Conservation (phyloP, 2,329 filamentous ascomycete species). For the Coniochaeta sp. region DNA sequence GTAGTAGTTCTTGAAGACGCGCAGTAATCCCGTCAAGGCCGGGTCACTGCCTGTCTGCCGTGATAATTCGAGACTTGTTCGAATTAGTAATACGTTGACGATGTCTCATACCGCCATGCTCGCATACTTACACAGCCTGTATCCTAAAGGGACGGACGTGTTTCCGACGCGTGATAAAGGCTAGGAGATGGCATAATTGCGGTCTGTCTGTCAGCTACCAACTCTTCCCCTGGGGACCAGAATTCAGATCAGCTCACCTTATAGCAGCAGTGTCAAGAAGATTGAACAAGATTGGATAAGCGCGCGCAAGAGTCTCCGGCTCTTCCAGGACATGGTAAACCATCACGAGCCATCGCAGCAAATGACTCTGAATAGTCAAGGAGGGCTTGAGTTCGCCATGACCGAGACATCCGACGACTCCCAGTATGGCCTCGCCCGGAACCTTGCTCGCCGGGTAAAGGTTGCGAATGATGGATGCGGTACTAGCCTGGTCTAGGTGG, state of each 20-base stretch:
- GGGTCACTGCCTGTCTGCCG: conserved; percentile 65
- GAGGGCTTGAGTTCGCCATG: conserved; percentile 71
- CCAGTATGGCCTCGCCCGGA: conserved; percentile 52
- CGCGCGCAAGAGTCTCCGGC: conserved; percentile 53
- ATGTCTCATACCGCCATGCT: not conserved
- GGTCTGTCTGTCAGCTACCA: conserved; percentile 27
- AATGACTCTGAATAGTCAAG: conserved; percentile 59
- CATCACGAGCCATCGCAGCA: conserved; percentile 74
- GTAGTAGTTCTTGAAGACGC: conserved; percentile 87
- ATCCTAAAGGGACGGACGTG: conserved; percentile 82
- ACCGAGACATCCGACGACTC: conserved; percentile 66
- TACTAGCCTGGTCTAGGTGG: conserved; percentile 68
- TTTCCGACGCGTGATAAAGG: conserved; percentile 69
- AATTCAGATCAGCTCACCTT: too few species aligned
- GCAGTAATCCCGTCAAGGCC: conserved; percentile 64
- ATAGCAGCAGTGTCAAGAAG: conserved; percentile 74
- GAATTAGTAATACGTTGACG: not conserved
- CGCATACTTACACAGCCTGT: conserved; percentile 55
- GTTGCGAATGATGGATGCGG: conserved; percentile 62
- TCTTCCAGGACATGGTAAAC: conserved; percentile 66
- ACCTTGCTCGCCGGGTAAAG: conserved; percentile 67
- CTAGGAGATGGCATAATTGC: conserved; percentile 68
- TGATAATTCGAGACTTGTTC: conserved; percentile 46
- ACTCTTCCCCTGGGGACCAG: not conserved
- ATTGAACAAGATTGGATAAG: conserved; percentile 74